A percentile compares a stretch with the other conserved stretches of the same genome.
These are phyloP conservation scores for Solanum hybrid DNA, from an alignment of 305 asterid species.

Conservation along the genomic window DNA sequence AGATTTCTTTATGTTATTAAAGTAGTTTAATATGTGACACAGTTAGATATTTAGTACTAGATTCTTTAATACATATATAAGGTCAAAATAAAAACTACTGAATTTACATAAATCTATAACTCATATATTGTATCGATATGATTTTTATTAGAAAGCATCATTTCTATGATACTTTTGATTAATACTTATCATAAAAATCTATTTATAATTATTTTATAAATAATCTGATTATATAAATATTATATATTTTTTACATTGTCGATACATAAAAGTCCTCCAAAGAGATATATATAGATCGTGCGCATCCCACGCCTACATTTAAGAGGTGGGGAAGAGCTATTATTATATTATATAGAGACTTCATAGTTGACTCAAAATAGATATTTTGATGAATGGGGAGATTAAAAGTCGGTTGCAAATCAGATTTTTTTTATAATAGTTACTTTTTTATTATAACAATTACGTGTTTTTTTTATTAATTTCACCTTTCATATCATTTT, in stretches of 20 bases:
- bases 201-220: not conserved
- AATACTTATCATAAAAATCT: not conserved
- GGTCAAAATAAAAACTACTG: not conserved
- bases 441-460: not conserved
- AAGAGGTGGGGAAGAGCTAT: not conserved
- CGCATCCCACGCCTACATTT: not conserved
- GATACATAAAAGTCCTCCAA: not conserved
- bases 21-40: not conserved
- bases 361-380: not conserved
- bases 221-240: not conserved
- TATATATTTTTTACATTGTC: not conserved
- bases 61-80: not conserved
- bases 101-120: not conserved
- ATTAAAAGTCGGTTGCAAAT: not conserved
- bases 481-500: not conserved
- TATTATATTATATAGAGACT: not conserved
- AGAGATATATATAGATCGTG: not conserved
- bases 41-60: not conserved
- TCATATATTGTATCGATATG: not conserved
- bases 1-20: not conserved
- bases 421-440: accelerated
- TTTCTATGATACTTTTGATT: not conserved
- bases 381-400: too few relatives aligned
- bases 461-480: accelerated
- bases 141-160: not conserved